Conservation (phyloP, 352 stramenopile species). For the Aphanomyces cochlioides region DNA sequence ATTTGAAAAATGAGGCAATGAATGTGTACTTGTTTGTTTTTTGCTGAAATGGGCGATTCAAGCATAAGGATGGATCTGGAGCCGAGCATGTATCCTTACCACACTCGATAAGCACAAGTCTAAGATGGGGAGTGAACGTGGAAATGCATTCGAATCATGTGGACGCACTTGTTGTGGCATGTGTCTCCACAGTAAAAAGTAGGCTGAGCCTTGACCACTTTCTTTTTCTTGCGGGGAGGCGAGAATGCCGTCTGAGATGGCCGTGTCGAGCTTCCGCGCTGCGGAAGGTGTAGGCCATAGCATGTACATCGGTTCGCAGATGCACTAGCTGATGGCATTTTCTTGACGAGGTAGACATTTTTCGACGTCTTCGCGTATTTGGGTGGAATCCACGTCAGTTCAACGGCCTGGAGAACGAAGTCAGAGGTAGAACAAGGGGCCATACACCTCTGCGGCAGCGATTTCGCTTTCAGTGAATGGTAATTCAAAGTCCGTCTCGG, state of each 20-base stretch:
- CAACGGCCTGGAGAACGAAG: conserved; percentile 18
- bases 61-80: conserved; percentile 56
- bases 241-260: not conserved
- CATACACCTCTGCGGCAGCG: conserved; percentile 27
- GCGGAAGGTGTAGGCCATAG: conserved; percentile 42
- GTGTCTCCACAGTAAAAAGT: conserved; percentile 54
- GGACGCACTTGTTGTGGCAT: conserved; percentile 58
- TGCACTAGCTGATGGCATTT: conserved; percentile 48
- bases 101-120: conserved; percentile 82
- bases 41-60: conserved; percentile 69
- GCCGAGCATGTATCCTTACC: conserved; percentile 73
- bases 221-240: conserved; percentile 4
- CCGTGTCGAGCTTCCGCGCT: conserved; percentile 42
- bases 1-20: not conserved
- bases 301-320: conserved; percentile 77
- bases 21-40: conserved; percentile 52
- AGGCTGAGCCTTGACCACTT: conserved; percentile 3
- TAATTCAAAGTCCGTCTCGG: conserved; percentile 34
- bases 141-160: not conserved
- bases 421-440: not conserved
- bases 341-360: conserved; percentile 69
- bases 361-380: conserved; percentile 63
- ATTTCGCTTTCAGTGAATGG: conserved; percentile 39
- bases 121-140: conserved; percentile 3
- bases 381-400: conserved; percentile 47